These are phyloP conservation scores for Fusarium fracticaudum DNA, from an alignment of 2,329 filamentous ascomycete genomes.

Conservation along the genomic window DNA sequence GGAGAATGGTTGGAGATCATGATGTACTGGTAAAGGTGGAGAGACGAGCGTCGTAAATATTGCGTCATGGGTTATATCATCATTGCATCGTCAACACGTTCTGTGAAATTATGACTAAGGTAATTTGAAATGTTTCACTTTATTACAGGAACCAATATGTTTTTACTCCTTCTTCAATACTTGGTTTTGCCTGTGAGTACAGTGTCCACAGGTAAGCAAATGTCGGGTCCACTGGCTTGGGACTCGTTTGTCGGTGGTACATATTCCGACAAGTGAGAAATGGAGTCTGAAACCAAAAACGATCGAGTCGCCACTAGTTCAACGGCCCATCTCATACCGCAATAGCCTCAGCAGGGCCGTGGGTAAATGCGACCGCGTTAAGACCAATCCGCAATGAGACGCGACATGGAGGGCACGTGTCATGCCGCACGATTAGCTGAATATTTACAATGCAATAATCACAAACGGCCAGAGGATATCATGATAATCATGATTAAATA, in stretches of 20 bases:
- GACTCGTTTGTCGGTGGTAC: neutral
- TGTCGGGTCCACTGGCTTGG: neutral
- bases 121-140: rapidly evolving
- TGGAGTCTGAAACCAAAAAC: neutral
- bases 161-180: no score
- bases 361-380: neutral
- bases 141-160: rapidly evolving
- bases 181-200: no score
- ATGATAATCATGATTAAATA: neutral
- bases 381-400: neutral
- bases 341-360: rapidly evolving
- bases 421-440: rapidly evolving
- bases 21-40: slow-evolving; percentile 4
- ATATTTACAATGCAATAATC: neutral
- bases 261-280: neutral
- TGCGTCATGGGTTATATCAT: slow-evolving; percentile 29
- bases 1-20: neutral
- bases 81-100: slow-evolving; percentile 4
- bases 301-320: no score
- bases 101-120: neutral
- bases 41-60: slow-evolving; percentile 9
- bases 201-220: no score
- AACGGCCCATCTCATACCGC: neutral
- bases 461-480: rapidly evolving
- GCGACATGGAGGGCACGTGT: neutral